These are phyloP conservation scores for Lichtheimia hyalospora DNA, from an alignment of 371 early-diverging fungal genomes.

Conservation along the genomic window DNA sequence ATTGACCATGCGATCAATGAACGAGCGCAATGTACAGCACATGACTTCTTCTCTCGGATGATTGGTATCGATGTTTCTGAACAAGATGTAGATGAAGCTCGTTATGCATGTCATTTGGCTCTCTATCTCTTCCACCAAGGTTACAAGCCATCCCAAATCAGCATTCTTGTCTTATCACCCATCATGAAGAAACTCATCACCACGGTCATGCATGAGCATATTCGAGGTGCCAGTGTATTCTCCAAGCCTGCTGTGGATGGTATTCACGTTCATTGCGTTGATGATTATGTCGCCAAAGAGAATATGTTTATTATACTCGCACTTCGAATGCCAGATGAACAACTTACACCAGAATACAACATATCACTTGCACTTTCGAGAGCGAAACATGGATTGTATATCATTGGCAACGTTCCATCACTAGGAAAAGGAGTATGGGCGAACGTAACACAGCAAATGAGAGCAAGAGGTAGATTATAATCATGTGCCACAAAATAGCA, in stretches of 20 bases:
- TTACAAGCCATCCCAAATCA: constrained; percentile 11
- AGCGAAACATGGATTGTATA: constrained; percentile 36
- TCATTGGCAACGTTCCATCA: constrained; percentile 28
- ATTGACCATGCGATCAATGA: constrained; percentile 16
- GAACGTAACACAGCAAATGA: constrained; percentile 28
- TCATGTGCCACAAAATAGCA: not conserved
- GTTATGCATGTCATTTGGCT: constrained; percentile 29
- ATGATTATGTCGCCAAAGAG: constrained; percentile 26
- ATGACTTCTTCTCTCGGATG: constrained; percentile 1
- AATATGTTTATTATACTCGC: constrained; percentile 25
- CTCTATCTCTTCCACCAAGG: constrained; percentile 38
- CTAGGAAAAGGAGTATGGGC: constrained; percentile 18
- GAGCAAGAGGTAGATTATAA: constrained; percentile 14
- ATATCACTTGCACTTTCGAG: constrained; percentile 33
- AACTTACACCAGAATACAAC: constrained; percentile 9
- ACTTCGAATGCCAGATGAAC: constrained; percentile 22
- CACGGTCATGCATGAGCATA: constrained; percentile 13
- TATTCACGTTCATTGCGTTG: constrained; percentile 19
- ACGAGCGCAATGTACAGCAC: not conserved
- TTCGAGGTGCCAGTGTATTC: constrained; percentile 19
- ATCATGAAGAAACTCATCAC: constrained; percentile 28
- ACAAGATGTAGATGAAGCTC: constrained; percentile 30
- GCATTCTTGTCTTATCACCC: constrained; percentile 19
- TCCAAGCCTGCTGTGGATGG: not conserved
- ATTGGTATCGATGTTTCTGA: constrained; percentile 3